Base-by-base conservation (phyloP, 352 stramenopile species). In the Aphanomyces astaci region DNA sequence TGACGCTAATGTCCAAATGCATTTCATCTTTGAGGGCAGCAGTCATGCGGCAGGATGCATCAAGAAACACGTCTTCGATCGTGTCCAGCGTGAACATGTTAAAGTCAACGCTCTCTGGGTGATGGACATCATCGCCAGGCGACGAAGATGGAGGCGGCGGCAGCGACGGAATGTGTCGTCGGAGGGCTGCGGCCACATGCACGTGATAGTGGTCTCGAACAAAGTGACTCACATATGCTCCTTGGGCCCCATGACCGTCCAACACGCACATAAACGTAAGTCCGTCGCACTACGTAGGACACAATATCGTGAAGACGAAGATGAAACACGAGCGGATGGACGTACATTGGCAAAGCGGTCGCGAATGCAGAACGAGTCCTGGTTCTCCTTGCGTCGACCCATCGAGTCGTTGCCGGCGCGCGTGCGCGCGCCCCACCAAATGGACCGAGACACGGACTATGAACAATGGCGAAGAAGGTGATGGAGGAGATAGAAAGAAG, bases 341-440 rank as follows among this genome's bases (percentile, higher is more conserved):
- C 4, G 33, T 65, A 65, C 80, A 3, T 81, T 72, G 2, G 67
- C 76, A 32, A 91, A 51, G 11, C 53, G 65, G 52, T 91, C 82
- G 55, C 72, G 77, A 19, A 93, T 75, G 40, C 76, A 88, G 36
- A 93, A 80, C 27, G 74, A 78, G 72, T 93, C 84, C 68, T 93
- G 84, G 71, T 93, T 93, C 71, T 93, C 82, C 49, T 93, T 93
- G 2, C 84, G 78, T n/a, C 84, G 80, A n/a, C 79, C 73, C 65
- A 93, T 62, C 13, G 81, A 76, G 65, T 93, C 84, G 66, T 88
- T 88, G 31, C 84, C 84, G 24, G 84, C 82, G 53, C 84, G 76
- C 4, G 73, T 84, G 39, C 78, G 72, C 25, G 70, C 64, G 22
- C 84, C 84, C 84, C 84, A 93, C 4, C 64, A 70, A 25, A 91